Percentiles rank a stretch among this genome's conserved stretches.
Conservation (phyloP, 202 grass and related monocot species). For the Zoysia matrella region DNA sequence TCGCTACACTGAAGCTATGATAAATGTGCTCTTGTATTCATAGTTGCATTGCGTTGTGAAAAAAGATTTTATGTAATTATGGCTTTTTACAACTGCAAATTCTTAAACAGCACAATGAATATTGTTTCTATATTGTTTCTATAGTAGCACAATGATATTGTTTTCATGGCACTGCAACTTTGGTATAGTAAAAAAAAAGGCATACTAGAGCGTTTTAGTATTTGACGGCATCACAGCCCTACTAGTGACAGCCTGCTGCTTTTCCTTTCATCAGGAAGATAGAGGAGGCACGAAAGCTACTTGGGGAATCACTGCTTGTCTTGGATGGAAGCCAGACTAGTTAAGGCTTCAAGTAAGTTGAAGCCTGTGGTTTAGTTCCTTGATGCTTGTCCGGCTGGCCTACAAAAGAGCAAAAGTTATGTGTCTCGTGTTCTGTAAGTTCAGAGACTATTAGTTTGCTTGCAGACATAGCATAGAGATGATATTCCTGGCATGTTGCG, state of each 20-base stretch:
- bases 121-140: not conserved
- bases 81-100: not conserved
- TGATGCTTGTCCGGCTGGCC: not conserved
- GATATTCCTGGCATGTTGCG: conserved; percentile 14
- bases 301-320: conserved; percentile 67
- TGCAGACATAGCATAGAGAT: not conserved
- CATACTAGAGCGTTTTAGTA: not conserved
- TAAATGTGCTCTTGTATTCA: not conserved
- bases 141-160: no score
- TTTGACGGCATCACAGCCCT: conserved; percentile 18
- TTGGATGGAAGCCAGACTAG: conserved; percentile 61
- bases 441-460: no score
- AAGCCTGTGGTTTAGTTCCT: not conserved
- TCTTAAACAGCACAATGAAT: not conserved
- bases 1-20: not conserved
- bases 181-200: not conserved
- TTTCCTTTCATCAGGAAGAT: conserved; percentile 64
- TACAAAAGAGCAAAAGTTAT: not conserved
- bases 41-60: not conserved
- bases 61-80: not conserved
- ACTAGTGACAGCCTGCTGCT: not conserved
- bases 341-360: conserved; percentile 22
- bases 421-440: not conserved
- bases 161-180: not conserved
- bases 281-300: conserved; percentile 78